Conservation (phyloP, 768 basidiomycete species). For the Kwoniella dendrophila region DNA sequence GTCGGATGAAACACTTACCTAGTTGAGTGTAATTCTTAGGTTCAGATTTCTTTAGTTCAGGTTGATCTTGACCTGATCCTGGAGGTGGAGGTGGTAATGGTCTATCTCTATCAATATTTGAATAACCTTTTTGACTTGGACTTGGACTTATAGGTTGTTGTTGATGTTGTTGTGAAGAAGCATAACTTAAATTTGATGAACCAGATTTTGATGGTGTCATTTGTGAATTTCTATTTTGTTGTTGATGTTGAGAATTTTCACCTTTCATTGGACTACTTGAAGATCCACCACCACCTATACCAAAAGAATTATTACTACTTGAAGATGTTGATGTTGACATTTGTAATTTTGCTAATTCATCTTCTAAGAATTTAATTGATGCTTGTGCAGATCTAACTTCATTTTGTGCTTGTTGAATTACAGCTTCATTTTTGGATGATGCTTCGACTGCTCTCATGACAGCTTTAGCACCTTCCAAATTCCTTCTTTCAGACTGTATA, state of each 20-base stretch:
- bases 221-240: conserved; percentile 4
- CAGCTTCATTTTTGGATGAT: conserved; percentile 54
- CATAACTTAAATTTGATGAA: not conserved
- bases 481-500: conserved; percentile 50
- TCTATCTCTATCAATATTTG: conserved; percentile 40
- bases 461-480: conserved; percentile 53
- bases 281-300: conserved; percentile 18
- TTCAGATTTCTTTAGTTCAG: conserved; percentile 19
- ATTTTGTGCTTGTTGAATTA: conserved; percentile 56
- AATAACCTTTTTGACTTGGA: conserved; percentile 28
- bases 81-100: conserved; percentile 48
- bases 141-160: conserved; percentile 30
- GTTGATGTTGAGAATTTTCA: conserved; percentile 7
- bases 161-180: conserved; percentile 1
- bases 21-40: conserved; percentile 54
- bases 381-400: conserved; percentile 54
- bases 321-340: too few species aligned
- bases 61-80: conserved; percentile 23
- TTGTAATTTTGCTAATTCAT: conserved; percentile 53
- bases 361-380: conserved; percentile 53
- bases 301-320: too few species aligned
- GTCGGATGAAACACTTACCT: too few species aligned
- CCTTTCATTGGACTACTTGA: conserved; percentile 24
- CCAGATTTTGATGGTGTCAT: conserved; percentile 25
- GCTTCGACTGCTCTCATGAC: conserved; percentile 54